Percentiles rank a stretch among this genome's conserved stretches.
These are phyloP conservation scores for Alliaria petiolata DNA, from an alignment of 345 rosid genomes.

Conservation along the genomic window DNA sequence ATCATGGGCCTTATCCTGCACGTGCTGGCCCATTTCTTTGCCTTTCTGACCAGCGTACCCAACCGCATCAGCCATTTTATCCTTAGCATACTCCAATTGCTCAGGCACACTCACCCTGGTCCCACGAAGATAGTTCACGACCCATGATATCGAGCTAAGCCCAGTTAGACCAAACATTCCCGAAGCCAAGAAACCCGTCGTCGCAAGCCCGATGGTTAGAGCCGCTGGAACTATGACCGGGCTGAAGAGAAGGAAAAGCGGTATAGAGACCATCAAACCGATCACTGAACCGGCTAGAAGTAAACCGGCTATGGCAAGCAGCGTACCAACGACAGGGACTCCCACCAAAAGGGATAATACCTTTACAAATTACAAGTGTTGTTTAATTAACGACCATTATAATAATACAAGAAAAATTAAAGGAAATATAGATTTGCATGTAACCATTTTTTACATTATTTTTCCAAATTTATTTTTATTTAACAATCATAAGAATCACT, in stretches of 20 bases:
- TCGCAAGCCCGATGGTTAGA: conserved; percentile 41
- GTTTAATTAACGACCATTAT: neutral
- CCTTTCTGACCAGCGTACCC: conserved; percentile 46
- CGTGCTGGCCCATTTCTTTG: conserved; percentile 46
- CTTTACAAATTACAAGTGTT: neutral
- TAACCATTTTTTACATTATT: neutral
- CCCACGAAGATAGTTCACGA: conserved; percentile 34
- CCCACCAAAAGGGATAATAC: conserved; percentile 38
- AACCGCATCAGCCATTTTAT: conserved; percentile 39
- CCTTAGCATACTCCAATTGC: conserved; percentile 41
- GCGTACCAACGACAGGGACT: conserved; percentile 41
- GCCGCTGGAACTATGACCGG: conserved; percentile 61
- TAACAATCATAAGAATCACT: neutral
- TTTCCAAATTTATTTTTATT: neutral
- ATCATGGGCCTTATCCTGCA: conserved; percentile 41
- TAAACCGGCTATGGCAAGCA: conserved; percentile 45
- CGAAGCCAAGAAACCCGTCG: conserved; percentile 38
- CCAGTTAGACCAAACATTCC: conserved; percentile 52
- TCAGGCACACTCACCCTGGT: conserved; percentile 31
- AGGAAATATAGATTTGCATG: neutral
- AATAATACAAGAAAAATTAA: neutral
- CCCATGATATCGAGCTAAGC: conserved; percentile 48
- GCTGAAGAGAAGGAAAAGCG: conserved; percentile 52
- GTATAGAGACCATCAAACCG: conserved; percentile 37
- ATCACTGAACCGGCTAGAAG: conserved; percentile 41